Evolutionary conservation across 805 yeast genomes (phyloP), one percentile per base, ranked within the genome.

Genomic region (Metschnikowia picachoensis): DNA sequence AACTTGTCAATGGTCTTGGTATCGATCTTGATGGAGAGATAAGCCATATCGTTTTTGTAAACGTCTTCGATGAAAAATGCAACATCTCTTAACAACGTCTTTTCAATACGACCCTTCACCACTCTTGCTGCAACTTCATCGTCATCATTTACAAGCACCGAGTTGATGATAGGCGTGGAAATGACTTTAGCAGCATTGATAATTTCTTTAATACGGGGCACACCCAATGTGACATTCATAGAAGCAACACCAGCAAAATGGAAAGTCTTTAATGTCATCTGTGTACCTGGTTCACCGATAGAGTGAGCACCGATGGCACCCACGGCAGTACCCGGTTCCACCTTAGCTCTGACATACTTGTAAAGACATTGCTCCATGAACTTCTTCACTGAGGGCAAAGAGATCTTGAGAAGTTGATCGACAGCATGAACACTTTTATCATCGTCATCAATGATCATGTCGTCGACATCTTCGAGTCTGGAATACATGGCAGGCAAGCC

Each of bases 281-380:
- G 97, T 30, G 97, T 91, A 35, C 97, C 97, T 42, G 97, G 97
- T 66, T 91, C 97, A 74, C 97, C 97, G 70, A 91, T 91, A 32
- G 96, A 89, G 73, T 94, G 99, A 0, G 99, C 99, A 57, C 98
- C 99, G 69, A 94, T 91, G 25, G 99, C 98, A 55, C 99, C 99
- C 45, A 94, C 98, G 2, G 99, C 99, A 4, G 99, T 94, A 51
- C 98, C 99, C 1, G 99, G 99, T 66, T 94, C 99, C 14, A 94
- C 97, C 68, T 83, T 84, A 8, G 99, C 97, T 55, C 85, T 77
- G 44, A 81, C 80, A 61, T 94, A 94, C 68, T 94, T 94, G 56
- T 73, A 71, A 49, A 92, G 74, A 56, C 97, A 87, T 57, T 86
- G 79, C 39, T 78, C 76, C 60, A 94, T 70, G 67, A 94, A 94